Evolutionary conservation across 2,329 filamentous ascomycete genomes (phyloP).

Genomic region (Cadophora sp.): DNA sequence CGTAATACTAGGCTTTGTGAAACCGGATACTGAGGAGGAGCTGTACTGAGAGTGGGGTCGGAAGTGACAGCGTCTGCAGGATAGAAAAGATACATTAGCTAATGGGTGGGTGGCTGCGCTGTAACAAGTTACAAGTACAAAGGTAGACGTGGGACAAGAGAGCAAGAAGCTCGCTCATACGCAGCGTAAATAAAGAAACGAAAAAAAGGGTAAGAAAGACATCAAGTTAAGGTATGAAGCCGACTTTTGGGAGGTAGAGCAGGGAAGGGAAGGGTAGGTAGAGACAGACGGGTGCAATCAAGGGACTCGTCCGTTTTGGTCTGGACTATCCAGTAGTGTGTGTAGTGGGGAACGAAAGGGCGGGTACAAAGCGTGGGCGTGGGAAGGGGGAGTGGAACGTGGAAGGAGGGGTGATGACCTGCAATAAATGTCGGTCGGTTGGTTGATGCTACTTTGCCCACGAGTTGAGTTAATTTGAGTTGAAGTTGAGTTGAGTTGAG

Average conservation of each 20-base stretch:
- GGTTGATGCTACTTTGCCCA: neutral
- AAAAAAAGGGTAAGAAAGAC: neutral
- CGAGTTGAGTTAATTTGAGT: too few relatives aligned
- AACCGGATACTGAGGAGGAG: neutral
- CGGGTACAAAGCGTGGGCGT: neutral
- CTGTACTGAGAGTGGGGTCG: neutral
- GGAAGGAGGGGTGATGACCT: slow-evolving; percentile 4
- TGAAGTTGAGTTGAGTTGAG: neutral
- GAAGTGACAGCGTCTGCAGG: slow-evolving; percentile 3
- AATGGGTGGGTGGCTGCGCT: slow-evolving; percentile 3
- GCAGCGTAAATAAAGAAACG: slow-evolving; percentile 1
- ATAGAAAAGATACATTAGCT: slow-evolving; percentile 5
- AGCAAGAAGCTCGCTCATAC: neutral
- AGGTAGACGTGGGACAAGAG: neutral
- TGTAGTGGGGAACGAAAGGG: neutral
- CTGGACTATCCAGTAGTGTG: neutral
- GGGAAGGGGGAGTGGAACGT: neutral
- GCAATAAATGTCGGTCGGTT: neutral
- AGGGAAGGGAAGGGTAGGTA: too few relatives aligned
- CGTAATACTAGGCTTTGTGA: slow-evolving; percentile 3
- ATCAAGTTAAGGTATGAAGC: neutral
- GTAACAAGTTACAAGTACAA: too few relatives aligned
- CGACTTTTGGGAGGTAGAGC: neutral
- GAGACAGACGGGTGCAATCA: slow-evolving; percentile 1
- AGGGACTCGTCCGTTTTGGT: neutral